Conservation (phyloP, 139 green algal species). For the Chlorella sp. region DNA sequence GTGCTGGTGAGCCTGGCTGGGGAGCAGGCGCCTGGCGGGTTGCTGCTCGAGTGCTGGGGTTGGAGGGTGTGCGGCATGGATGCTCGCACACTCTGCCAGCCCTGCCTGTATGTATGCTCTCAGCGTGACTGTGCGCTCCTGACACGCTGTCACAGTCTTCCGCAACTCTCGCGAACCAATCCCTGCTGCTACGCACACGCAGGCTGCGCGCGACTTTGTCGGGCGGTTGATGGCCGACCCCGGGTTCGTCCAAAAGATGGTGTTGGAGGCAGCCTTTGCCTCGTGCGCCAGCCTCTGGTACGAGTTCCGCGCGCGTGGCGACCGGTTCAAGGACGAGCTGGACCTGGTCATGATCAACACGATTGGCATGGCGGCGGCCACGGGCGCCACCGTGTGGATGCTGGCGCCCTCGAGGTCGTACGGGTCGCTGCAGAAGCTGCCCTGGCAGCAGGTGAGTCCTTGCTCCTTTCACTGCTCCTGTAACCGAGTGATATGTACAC, state of each 20-base stretch:
- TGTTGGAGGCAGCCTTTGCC: constrained; percentile 81
- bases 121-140: too few species aligned
- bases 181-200: too few species aligned
- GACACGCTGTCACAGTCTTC: too few species aligned
- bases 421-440: constrained; percentile 60
- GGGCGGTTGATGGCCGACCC: constrained; percentile 95
- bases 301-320: constrained; percentile 56
- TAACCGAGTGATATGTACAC: too few species aligned
- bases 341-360: constrained; percentile 88
- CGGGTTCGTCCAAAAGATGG: constrained; percentile 90
- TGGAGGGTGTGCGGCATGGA: too few species aligned
- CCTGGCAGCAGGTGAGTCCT: constrained; percentile 91
- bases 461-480: too few species aligned
- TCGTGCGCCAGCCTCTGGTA: constrained; percentile 59
- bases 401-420: constrained; percentile 77
- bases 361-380: constrained; percentile 68
- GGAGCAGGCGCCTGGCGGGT: too few species aligned
- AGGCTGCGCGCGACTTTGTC: constrained; percentile 81
- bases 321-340: constrained; percentile 67
- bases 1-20: too few species aligned
- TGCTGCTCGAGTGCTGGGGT: too few species aligned
- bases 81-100: too few species aligned
- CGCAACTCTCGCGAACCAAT: too few species aligned
- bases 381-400: constrained; percentile 81
- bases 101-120: too few species aligned